Percentiles rank a stretch among this genome's conserved stretches.
These are phyloP conservation scores for Gossypium trilobum DNA, from an alignment of 441 rosid genomes.

Conservation along the genomic window DNA sequence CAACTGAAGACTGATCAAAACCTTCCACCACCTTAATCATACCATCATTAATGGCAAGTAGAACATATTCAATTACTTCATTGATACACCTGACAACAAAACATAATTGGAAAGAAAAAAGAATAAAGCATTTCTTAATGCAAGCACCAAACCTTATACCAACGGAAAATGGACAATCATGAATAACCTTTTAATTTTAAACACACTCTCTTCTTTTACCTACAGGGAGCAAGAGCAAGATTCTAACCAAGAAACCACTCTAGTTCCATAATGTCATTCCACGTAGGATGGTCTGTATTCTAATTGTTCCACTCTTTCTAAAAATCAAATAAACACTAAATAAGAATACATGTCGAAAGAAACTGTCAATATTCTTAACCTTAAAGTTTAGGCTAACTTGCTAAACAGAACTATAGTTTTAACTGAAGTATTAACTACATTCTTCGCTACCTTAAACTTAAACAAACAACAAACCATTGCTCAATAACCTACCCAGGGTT, in stretches of 20 bases:
- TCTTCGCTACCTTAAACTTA: background rate
- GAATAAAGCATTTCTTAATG: background rate
- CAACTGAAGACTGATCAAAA: slow-evolving; percentile 36
- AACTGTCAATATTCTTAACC: background rate
- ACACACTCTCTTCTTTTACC: background rate
- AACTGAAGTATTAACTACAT: background rate
- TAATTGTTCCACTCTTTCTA: background rate
- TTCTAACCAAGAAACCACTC: background rate
- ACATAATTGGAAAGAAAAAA: background rate
- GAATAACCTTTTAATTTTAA: slow-evolving; percentile 1
- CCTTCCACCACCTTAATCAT: slow-evolving; percentile 33
- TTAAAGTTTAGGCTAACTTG: background rate
- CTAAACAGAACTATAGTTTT: background rate
- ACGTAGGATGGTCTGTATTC: background rate
- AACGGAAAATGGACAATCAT: background rate
- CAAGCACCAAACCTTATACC: background rate
- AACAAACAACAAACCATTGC: slow-evolving; percentile 2
- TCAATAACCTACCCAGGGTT: slow-evolving; percentile 64
- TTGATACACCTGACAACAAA: slow-evolving; percentile 62
- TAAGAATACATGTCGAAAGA: background rate
- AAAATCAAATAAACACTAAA: background rate
- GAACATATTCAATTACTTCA: slow-evolving; percentile 63
- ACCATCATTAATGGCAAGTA: slow-evolving; percentile 49
- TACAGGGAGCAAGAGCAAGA: background rate
- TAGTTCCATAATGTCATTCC: background rate